Evolutionary conservation across 2,329 filamentous ascomycete genomes (phyloP), one percentile per base, ranked within the genome.

Genomic region (Sordariomycetes sp.): DNA sequence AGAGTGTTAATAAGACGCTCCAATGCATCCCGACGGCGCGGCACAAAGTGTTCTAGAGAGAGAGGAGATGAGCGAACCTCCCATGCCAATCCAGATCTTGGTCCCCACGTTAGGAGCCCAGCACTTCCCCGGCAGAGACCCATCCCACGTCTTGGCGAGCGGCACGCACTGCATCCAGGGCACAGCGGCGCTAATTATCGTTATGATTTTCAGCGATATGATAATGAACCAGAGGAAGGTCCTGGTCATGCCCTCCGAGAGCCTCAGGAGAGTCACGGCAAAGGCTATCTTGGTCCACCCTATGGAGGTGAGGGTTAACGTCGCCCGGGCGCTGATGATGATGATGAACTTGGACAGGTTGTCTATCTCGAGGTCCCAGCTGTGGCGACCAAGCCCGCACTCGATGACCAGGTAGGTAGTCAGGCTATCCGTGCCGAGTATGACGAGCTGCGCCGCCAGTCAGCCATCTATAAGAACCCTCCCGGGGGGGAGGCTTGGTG

Each of bases 241-340:
- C 48, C 58, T 61, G 59, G 66, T 65, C 58, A 62, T 62, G 20
- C 54, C 59, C 16, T 64, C 61, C 7, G 58, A 58, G 35, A 67
- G 62, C 34, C 68, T 67, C 52, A 69, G 60, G 14, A 70, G 60
- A 18, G 66, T 67, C 40, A 67, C 43, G 37, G 65, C 64, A 54
- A 70, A 66, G 1, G 66, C 66, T 1, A 64, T 66, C 58, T 68
- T 68, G 60, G 64, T 64, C 63, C 61, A 65, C 5, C 63, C 60
- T 10, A 65, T 64, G 3, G 65, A 60, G 10, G 61, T 53, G 6
- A 67, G 61, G 5, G 64, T 64, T 25, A 61, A 59, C 14, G 61
- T 60, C 28, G 43, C 59, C 22, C 54, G 54, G n/a, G 20, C 28
- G 22, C n/a, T 7, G 40, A 32, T 40, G 1, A 46, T 40, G 12